These are phyloP conservation scores for Barnettozyma sucrosica DNA, from an alignment of 805 yeast genomes.

Conservation along the genomic window DNA sequence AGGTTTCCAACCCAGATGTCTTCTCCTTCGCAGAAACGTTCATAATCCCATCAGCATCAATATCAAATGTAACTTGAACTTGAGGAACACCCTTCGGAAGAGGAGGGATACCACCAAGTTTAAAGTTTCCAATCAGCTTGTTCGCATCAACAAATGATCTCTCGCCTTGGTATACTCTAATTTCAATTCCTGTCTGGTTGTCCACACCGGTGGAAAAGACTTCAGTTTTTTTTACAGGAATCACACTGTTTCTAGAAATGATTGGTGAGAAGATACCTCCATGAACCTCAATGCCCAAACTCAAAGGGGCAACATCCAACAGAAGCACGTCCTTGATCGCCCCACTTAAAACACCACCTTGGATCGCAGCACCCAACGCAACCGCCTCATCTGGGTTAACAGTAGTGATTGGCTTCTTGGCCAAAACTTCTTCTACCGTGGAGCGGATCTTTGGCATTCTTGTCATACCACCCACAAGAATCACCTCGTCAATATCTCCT, in stretches of 20 bases:
- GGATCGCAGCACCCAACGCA: slow-evolving; percentile 86
- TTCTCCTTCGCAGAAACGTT: slow-evolving; percentile 78
- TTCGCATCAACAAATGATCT: slow-evolving; percentile 73
- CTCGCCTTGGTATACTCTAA: slow-evolving; percentile 78
- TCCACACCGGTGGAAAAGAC: slow-evolving; percentile 78
- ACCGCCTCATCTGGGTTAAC: slow-evolving; percentile 94
- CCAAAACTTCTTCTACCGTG: slow-evolving; percentile 53
- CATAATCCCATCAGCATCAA: slow-evolving; percentile 79
- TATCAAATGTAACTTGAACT: slow-evolving; percentile 68
- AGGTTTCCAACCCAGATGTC: slow-evolving; percentile 71
- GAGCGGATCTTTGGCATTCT: slow-evolving; percentile 77
- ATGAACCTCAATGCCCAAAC: slow-evolving; percentile 78
- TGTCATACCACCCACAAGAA: slow-evolving; percentile 86
- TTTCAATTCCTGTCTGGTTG: slow-evolving; percentile 78
- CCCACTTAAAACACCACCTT: slow-evolving; percentile 82
- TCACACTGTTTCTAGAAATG: slow-evolving; percentile 71
- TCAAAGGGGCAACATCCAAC: slow-evolving; percentile 77
- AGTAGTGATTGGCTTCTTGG: slow-evolving; percentile 59
- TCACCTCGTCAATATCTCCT: slow-evolving; percentile 65
- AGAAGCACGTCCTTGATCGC: slow-evolving; percentile 73
- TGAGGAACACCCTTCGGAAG: slow-evolving; percentile 80
- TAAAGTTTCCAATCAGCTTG: slow-evolving; percentile 70
- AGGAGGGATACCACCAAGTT: slow-evolving; percentile 64
- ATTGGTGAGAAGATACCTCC: slow-evolving; percentile 80
- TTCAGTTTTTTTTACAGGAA: slow-evolving; percentile 71